Evolutionary conservation across 1,284 basidiomycete species (phyloP).

Genomic region (Trichosporon asahii): DNA sequence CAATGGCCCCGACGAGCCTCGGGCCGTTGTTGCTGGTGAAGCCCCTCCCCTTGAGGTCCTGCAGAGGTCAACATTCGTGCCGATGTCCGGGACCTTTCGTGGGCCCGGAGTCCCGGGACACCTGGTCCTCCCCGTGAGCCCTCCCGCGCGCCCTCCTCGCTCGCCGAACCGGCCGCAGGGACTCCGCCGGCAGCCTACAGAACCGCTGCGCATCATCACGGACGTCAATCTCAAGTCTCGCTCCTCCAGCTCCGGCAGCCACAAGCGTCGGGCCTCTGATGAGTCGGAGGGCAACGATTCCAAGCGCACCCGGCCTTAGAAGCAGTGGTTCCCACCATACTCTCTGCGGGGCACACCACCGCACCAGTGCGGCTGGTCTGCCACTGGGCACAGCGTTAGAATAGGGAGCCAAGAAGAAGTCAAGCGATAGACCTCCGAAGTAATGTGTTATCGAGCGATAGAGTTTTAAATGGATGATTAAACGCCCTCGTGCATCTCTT

Average conservation of each 20-base stretch:
- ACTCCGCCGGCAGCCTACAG: background rate
- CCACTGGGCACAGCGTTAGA: no score
- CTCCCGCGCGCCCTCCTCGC: background rate
- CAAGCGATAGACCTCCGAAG: no score
- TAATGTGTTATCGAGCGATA: no score
- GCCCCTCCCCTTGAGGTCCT: no score
- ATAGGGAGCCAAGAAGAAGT: no score
- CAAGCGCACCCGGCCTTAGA: background rate
- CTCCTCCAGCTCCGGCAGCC: background rate
- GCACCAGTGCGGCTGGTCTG: no score
- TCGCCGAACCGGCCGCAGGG: background rate
- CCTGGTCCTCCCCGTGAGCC: background rate
- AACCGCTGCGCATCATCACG: background rate
- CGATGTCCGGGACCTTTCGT: background rate
- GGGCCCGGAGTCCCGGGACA: background rate
- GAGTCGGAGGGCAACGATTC: background rate
- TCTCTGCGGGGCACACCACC: no score
- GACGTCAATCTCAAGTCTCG: no score
- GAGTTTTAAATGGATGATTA: no score
- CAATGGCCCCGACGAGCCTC: no score
- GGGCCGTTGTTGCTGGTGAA: background rate
- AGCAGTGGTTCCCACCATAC: no score
- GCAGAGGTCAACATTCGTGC: background rate
- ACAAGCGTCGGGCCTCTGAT: background rate
- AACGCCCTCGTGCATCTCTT: no score